A percentile compares a stretch with the other conserved stretches of the same genome.
phyloP scores from a whole-genome alignment of 2,329 filamentous ascomycete species.

The Dryadomyces quercus-mongolicae region DNA sequence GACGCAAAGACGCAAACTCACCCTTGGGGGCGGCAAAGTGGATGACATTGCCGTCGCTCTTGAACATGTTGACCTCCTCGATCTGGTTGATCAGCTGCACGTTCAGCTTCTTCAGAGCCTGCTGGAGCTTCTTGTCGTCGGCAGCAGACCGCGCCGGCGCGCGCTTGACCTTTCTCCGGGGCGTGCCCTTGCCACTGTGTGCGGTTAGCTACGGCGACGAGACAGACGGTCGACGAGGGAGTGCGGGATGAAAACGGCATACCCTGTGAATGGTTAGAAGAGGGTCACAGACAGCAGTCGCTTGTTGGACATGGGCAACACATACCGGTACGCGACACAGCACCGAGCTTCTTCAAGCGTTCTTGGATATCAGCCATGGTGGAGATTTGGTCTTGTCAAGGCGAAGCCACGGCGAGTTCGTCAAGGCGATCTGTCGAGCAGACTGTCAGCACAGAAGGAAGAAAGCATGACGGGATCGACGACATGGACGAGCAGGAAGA shows the following conservation, averaged over 20 bases:
- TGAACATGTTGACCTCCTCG: constrained; percentile 99
- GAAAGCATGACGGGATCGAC: no score
- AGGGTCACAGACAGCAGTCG: background rate
- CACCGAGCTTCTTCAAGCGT: constrained; percentile 47
- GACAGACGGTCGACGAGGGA: background rate
- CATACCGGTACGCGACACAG: constrained; percentile 54
- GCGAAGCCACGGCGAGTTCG: constrained; percentile 7
- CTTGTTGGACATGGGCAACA: constrained; percentile 17
- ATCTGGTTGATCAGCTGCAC: constrained; percentile 99
- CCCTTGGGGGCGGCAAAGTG: constrained; percentile 98
- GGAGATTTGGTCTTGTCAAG: constrained; percentile 8
- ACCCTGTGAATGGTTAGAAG: constrained; percentile 17
- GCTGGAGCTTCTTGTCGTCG: constrained; percentile 99
- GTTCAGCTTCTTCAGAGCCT: constrained; percentile 96
- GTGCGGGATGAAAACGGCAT: constrained; percentile 9
- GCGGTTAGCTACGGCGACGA: background rate
- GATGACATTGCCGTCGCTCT: constrained; percentile 98
- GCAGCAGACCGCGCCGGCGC: constrained; percentile 82
- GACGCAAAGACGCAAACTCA: no score
- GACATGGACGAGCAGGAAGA: no score
- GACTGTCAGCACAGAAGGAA: background rate
- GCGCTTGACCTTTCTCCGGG: constrained; percentile 97
- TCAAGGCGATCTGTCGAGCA: background rate
- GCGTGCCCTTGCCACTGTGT: constrained; percentile 84
- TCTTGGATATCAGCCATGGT: constrained; percentile 45